phyloP scores from a whole-genome alignment of 495 filamentous ascomycete genomes.

The Penicillium verhagenii region DNA sequence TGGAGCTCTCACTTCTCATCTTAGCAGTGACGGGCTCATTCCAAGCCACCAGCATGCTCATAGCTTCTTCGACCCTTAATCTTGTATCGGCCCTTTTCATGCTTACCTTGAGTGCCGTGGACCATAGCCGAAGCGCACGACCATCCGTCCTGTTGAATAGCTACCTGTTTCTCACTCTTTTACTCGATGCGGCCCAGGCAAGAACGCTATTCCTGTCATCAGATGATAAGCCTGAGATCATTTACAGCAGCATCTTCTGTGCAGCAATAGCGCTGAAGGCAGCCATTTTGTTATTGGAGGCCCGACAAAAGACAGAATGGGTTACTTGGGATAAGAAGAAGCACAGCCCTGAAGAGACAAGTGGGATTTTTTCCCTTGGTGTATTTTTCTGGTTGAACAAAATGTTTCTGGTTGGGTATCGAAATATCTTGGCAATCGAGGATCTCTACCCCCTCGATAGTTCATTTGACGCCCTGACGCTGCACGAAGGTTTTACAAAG shows the following conservation, averaged over 20 bases:
- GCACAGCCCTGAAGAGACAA: slow-evolving; percentile 42
- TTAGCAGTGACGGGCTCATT: slow-evolving; percentile 23
- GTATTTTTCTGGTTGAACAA: background rate
- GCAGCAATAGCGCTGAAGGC: slow-evolving; percentile 37
- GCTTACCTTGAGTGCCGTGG: slow-evolving; percentile 26
- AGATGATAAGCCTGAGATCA: slow-evolving; percentile 2
- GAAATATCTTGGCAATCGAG: background rate
- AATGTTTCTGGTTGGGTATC: background rate
- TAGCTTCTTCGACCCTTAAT: slow-evolving; percentile 30
- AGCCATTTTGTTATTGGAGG: slow-evolving; percentile 24
- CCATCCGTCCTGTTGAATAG: slow-evolving; percentile 41
- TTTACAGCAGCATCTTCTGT: slow-evolving; percentile 38
- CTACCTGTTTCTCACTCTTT: slow-evolving; percentile 40
- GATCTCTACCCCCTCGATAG: background rate
- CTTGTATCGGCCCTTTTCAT: slow-evolving; percentile 33
- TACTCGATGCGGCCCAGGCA: slow-evolving; percentile 39
- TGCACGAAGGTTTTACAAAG: background rate
- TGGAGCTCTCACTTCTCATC: slow-evolving; percentile 21
- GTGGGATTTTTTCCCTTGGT: background rate
- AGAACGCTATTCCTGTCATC: slow-evolving; percentile 43
- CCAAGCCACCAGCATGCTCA: slow-evolving; percentile 24
- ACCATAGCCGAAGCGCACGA: slow-evolving; percentile 35
- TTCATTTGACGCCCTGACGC: background rate
- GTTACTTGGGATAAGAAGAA: background rate
- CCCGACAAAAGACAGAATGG: slow-evolving; percentile 3